phyloP scores from a whole-genome alignment of 1,284 basidiomycete genomes.

The Sutorius eximius region DNA sequence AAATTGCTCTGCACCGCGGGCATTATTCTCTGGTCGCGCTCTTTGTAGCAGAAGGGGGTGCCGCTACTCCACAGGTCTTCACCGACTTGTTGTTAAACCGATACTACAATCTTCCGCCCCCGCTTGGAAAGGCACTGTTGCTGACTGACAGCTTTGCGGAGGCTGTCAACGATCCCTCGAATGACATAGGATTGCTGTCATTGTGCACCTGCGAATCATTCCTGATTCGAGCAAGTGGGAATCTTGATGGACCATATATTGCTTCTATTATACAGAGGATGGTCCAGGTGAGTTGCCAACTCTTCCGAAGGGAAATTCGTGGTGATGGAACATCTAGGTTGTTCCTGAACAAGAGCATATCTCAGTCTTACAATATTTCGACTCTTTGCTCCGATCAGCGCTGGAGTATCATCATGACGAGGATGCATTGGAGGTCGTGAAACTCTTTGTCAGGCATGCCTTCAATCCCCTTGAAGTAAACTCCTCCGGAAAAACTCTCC shows the following conservation, averaged over 20 bases:
- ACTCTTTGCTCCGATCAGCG: background rate
- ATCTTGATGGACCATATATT: background rate
- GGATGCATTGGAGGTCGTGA: too few species aligned
- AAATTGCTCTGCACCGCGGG: background rate
- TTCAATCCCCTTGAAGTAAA: too few species aligned
- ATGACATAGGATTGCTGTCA: background rate
- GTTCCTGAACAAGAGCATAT: background rate
- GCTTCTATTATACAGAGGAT: background rate
- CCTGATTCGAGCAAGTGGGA: background rate
- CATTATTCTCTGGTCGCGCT: background rate
- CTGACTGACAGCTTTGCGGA: background rate
- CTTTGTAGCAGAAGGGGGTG: conserved; percentile 1
- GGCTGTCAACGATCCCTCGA: background rate
- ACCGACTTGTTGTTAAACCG: rapidly evolving
- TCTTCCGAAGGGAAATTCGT: background rate
- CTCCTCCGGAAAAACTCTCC: too few species aligned
- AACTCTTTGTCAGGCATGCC: too few species aligned
- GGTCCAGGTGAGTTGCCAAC: background rate
- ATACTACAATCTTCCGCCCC: background rate
- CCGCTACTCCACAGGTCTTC: background rate
- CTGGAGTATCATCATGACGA: too few species aligned
- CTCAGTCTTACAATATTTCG: background rate
- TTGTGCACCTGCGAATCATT: background rate
- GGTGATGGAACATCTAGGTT: background rate
- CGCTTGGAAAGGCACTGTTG: background rate